These are phyloP conservation scores for Tetracladium marchalianum DNA, from an alignment of 495 filamentous ascomycete genomes.

Conservation along the genomic window DNA sequence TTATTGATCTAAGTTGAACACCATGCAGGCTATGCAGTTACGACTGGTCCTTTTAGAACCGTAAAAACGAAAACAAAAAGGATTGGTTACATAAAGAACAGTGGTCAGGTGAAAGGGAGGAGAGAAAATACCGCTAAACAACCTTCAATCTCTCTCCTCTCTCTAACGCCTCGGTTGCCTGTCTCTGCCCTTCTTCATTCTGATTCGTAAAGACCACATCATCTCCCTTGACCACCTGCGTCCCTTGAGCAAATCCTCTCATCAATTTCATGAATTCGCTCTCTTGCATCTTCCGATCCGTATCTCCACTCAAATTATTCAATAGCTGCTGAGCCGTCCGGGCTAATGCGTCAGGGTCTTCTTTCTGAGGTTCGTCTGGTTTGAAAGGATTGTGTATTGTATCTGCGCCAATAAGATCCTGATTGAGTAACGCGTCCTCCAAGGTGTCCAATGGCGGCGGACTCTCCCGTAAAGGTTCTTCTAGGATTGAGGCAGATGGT, in stretches of 20 bases:
- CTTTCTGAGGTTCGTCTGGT: slow-evolving; percentile 10
- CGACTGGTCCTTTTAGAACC: too few species aligned
- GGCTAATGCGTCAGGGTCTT: slow-evolving; percentile 57
- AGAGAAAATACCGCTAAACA: too few species aligned
- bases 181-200: too few species aligned
- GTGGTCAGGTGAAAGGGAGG: too few species aligned
- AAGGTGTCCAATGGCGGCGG: background rate
- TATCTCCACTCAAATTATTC: slow-evolving; percentile 57
- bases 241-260: slow-evolving; percentile 21
- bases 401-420: slow-evolving; percentile 43
- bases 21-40: too few species aligned
- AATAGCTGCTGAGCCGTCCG: slow-evolving; percentile 62
- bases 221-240: too few species aligned
- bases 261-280: slow-evolving; percentile 71
- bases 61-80: too few species aligned
- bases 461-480: background rate
- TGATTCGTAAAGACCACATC: too few species aligned
- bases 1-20: too few species aligned
- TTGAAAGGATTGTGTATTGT: slow-evolving; percentile 15
- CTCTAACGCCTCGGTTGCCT: too few species aligned
- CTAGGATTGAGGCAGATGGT: background rate
- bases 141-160: too few species aligned
- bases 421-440: slow-evolving; percentile 12
- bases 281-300: slow-evolving; percentile 63
- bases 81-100: too few species aligned